Evolutionary conservation across 352 stramenopile genomes (phyloP).

Genomic region (Aphanomyces cochlioides): DNA sequence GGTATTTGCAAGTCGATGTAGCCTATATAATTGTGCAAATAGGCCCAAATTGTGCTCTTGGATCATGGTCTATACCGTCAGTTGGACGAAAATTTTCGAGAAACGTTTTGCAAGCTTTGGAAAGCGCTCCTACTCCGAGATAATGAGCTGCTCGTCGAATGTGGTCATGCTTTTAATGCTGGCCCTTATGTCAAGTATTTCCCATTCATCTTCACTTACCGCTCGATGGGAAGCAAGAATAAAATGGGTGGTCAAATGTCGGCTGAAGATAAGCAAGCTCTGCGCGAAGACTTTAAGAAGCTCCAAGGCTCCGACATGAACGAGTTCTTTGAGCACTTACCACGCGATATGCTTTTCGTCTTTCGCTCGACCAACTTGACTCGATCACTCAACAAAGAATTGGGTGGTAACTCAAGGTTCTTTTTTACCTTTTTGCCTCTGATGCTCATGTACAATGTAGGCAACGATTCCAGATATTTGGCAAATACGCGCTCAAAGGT

Average conservation of each 20-base stretch:
- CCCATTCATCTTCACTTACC: slow-evolving; percentile 85
- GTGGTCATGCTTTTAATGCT: slow-evolving; percentile 52
- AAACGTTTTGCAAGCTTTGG: slow-evolving; percentile 95
- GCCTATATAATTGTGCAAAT: slow-evolving; percentile 32
- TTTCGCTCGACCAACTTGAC: slow-evolving; percentile 91
- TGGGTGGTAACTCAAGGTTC: slow-evolving; percentile 69
- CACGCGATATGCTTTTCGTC: slow-evolving; percentile 88
- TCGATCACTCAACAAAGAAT: slow-evolving; percentile 83
- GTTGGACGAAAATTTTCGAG: slow-evolving; percentile 90
- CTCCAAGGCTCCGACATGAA: slow-evolving; percentile 60
- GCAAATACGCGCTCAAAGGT: slow-evolving; percentile 60
- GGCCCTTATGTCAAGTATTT: slow-evolving; percentile 62
- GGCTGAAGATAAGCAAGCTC: slow-evolving; percentile 54
- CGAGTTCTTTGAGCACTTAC: slow-evolving; percentile 81
- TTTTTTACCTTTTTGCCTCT: not conserved
- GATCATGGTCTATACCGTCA: slow-evolving; percentile 97
- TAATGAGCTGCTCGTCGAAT: slow-evolving; percentile 60
- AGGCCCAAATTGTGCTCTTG: slow-evolving; percentile 93
- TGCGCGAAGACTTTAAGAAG: slow-evolving; percentile 57
- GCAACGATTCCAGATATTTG: slow-evolving; percentile 75
- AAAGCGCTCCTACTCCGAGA: slow-evolving; percentile 91
- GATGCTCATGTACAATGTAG: slow-evolving; percentile 32
- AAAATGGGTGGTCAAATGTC: slow-evolving; percentile 63
- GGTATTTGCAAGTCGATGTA: slow-evolving; percentile 42
- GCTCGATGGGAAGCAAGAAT: slow-evolving; percentile 56